Conservation (phyloP, 169 alveolate species). For the Hepatocystis sp. region DNA sequence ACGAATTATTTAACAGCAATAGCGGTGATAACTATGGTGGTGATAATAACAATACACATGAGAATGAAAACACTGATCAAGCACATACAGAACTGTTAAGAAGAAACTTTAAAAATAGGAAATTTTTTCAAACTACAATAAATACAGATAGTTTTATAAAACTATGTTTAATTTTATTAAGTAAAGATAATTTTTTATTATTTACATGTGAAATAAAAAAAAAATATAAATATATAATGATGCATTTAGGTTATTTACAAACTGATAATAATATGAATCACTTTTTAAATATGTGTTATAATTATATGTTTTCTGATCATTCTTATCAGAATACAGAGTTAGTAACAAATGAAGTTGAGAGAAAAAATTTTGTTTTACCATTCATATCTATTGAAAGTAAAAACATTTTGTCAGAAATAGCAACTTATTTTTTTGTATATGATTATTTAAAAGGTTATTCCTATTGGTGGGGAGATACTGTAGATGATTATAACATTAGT, state of each 20-base stretch:
- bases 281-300: no score
- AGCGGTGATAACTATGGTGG: no score
- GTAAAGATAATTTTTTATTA: slow-evolving; percentile 22
- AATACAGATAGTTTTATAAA: slow-evolving; percentile 12
- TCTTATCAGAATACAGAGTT: slow-evolving; percentile 24
- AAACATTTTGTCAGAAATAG: slow-evolving; percentile 26
- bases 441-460: slow-evolving; percentile 25
- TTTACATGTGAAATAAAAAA: slow-evolving; percentile 33
- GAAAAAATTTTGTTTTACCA: slow-evolving; percentile 6
- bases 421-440: slow-evolving; percentile 26
- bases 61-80: no score
- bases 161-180: slow-evolving; percentile 11
- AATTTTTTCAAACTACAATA: slow-evolving; percentile 32
- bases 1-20: no score
- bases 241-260: slow-evolving; percentile 22
- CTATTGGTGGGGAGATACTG: neutral
- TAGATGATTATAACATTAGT: neutral
- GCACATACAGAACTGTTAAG: no score
- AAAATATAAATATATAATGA: slow-evolving; percentile 13
- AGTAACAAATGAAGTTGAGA: slow-evolving; percentile 15
- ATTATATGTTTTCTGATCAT: slow-evolving; percentile 21
- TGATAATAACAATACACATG: no score
- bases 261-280: slow-evolving; percentile 21
- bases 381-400: slow-evolving; percentile 47
- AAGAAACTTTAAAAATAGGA: slow-evolving; percentile 32